Evolutionary conservation across 345 rosid genomes (phyloP).

Genomic region (Salix caprea): DNA sequence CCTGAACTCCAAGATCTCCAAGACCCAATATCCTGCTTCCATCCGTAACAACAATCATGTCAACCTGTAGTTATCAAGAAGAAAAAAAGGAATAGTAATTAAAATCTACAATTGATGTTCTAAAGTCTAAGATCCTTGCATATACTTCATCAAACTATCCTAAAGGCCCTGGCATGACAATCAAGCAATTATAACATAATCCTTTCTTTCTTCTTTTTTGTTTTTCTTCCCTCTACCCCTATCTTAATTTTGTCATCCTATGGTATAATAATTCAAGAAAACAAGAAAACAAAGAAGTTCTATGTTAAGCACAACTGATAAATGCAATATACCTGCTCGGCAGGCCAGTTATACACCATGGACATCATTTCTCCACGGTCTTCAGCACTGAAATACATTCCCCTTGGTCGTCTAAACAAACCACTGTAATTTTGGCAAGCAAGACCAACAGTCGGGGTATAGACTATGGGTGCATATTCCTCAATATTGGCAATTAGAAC

Average conservation of each 20-base stretch:
- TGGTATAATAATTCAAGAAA: constrained; percentile 7
- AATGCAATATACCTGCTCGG: constrained; percentile 69
- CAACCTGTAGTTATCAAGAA: constrained; percentile 53
- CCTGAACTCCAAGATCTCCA: constrained; percentile 97
- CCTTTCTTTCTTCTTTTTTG: not conserved
- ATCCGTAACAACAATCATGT: constrained; percentile 99
- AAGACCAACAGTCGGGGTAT: constrained; percentile 94
- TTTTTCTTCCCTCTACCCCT: not conserved
- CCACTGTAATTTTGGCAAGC: constrained; percentile 97
- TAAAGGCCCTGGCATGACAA: not conserved
- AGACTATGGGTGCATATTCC: constrained; percentile 97
- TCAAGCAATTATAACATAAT: not conserved
- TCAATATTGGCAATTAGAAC: constrained; percentile 83
- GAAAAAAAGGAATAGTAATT: not conserved
- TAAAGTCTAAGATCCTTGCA: not conserved
- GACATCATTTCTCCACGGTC: constrained; percentile 99
- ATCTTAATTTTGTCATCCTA: not conserved
- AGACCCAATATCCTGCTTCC: constrained; percentile 99
- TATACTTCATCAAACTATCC: not conserved
- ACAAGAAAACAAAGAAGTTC: constrained; percentile 7
- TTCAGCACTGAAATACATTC: constrained; percentile 92
- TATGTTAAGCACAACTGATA: constrained; percentile 8
- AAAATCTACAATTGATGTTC: not conserved
- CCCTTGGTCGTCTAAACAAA: constrained; percentile 94
- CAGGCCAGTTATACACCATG: constrained; percentile 98